Evolutionary conservation across 495 filamentous ascomycete genomes (phyloP).

Genomic region (Pseudomonodictys pantanalensis): DNA sequence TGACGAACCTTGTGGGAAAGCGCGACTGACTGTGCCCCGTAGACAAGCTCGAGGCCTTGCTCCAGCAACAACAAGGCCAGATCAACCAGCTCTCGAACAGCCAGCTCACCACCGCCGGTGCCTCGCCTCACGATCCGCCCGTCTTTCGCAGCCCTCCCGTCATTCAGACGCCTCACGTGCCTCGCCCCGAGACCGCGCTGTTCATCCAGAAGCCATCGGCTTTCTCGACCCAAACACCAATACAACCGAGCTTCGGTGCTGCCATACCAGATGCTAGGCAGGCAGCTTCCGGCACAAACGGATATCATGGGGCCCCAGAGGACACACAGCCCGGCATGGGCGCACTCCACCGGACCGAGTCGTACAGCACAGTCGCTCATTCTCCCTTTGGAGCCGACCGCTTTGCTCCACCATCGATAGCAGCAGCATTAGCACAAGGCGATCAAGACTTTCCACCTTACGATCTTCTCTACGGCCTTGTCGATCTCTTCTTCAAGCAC

Average conservation of each 20-base stretch:
- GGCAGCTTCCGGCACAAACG: constrained; percentile 3
- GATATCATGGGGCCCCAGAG: constrained; percentile 16
- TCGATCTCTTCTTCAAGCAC: constrained; percentile 86
- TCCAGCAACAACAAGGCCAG: constrained; percentile 40
- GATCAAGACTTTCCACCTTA: constrained; percentile 82
- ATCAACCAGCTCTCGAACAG: constrained; percentile 38
- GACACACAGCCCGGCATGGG: constrained; percentile 12
- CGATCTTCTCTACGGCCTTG: constrained; percentile 74
- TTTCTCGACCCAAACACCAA: constrained; percentile 28
- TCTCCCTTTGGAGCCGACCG: constrained; percentile 19
- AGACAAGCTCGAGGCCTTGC: constrained; percentile 38
- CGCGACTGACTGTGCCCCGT: not conserved
- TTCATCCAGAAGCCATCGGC: constrained; percentile 60
- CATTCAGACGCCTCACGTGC: constrained; percentile 46
- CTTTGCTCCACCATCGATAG: constrained; percentile 8
- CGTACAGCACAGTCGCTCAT: constrained; percentile 5
- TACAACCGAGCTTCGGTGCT: constrained; percentile 17
- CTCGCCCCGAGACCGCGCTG: constrained; percentile 59
- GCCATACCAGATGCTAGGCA: not conserved
- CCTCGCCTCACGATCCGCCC: constrained; percentile 29
- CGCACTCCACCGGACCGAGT: constrained; percentile 11
- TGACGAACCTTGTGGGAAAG: not conserved
- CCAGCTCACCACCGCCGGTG: constrained; percentile 11
- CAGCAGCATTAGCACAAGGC: constrained; percentile 27
- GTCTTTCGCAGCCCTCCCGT: constrained; percentile 31